Evolutionary conservation across 306 rosid species (phyloP), one percentile per base, ranked within the genome.

Genomic region (Myrica gale): DNA sequence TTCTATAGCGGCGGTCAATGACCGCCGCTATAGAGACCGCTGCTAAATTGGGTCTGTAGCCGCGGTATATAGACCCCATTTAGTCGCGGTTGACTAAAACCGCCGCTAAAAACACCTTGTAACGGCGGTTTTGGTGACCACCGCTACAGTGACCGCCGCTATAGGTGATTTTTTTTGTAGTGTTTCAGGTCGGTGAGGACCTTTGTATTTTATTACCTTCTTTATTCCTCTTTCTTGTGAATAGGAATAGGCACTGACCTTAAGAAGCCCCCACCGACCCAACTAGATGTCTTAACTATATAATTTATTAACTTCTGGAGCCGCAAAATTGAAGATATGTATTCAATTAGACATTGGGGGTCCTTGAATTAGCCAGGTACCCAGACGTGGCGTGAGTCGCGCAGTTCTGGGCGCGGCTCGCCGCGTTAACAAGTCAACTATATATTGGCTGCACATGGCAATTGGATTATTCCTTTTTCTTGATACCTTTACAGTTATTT

Each of bases 401-500:
- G 44, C 68, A 12, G 16, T 60, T 26, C 19, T 60, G 67, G 67
- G 12, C 67, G 17, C 65, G 65, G 65, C 39, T 21, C 42, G 67
- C 67, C 43, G 75, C 37, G 32, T 6, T 1, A 11, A 6, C 45
- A 67, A 17, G 16, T 53, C 79, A 68, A 52, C 74, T 67, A 6
- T 66, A 16, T 13, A 52, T 41, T 66, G 68, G 54, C 37, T 54
- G 9, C 32, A 53, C 67, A 39, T 66, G 79, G 73, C 23, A n/a
- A n/a, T 42, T 76, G n/a, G 58, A 47, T 57, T 77, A 57, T 69
- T n/a, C 63, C 80, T 48, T 47, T 13, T 23, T 23, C 26, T 62
- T 37, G 46, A 62, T 37, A 12, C 68, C 46, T 15, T 37, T 15
- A 37, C 45, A 39, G 13, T 37, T 62, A 23, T 23, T 0, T 23